Evolutionary conservation across 2,329 filamentous ascomycete species (phyloP), one percentile per base, ranked within the genome.

Genomic region (Paracorniculantispora psalliotae): DNA sequence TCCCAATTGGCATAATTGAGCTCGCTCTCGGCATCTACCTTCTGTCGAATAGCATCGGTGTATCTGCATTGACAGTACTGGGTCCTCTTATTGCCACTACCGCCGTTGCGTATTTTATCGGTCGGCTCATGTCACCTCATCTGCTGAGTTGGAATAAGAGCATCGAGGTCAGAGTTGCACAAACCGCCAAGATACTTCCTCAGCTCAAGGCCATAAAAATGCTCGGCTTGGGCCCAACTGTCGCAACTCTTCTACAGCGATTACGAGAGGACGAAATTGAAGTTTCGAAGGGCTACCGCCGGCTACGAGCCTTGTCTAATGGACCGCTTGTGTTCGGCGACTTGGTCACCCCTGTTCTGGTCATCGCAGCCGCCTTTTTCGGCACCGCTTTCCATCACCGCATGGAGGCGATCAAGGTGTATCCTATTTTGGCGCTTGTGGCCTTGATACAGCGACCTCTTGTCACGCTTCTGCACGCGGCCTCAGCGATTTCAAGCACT

Each of bases 191-290:
- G 4, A 10, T 59, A 23, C 23, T 59, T 0, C 13, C 48, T 1
- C 57, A 59, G 30, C n/a, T 59, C 13, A 54, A 35, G 6, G 3
- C n/a, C 3, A 53, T 59, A 19, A 59, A 59, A 26, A 49, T 49
- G 21, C 26, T 59, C 3, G 57, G 57, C 2, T 28, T 59, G 1
- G 57, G 48, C 4, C 39, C 30, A 13, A 48, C 53, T 19, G 15
- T 48, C 4, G 43, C 19, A 5, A 19, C 6, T n/a, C 19, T 43
- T 10, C 9, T 58, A 17, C 35, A 58, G 10, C 13, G 2, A 1
- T 35, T 51, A 7, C 55, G 55, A 17, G 12, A 28, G 4, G 13
- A 21, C 1, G 55, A 57, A 21, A 35, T 51, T 7, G 19, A 25
- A 5, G 25, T 25, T 4, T 57, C 55, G 1, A 43, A 23, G n/a